phyloP scores from a whole-genome alignment of 176 grass and related monocot genomes.

The Oryza meyeriana region DNA sequence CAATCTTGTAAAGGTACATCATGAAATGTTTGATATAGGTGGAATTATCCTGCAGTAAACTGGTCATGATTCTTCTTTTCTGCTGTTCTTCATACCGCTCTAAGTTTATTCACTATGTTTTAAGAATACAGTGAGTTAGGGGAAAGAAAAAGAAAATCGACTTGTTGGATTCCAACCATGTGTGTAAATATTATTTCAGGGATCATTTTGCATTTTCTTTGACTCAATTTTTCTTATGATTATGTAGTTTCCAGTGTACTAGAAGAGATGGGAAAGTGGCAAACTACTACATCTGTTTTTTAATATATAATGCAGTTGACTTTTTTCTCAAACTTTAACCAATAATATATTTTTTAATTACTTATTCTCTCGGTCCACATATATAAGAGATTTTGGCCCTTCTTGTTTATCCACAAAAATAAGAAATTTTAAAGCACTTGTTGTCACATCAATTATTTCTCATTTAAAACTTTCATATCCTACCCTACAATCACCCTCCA shows the following conservation, averaged over 20 bases:
- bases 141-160: neutral
- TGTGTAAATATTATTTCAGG: neutral
- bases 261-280: neutral
- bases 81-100: neutral
- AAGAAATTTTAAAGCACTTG: too few species aligned
- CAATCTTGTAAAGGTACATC: constrained; percentile 9
- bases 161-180: neutral
- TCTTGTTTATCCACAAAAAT: too few species aligned
- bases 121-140: neutral
- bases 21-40: neutral
- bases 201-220: neutral
- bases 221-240: neutral
- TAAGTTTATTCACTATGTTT: neutral
- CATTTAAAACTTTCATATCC: too few species aligned
- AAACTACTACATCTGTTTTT: neutral
- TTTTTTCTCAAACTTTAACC: too few species aligned
- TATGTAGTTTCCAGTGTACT: neutral
- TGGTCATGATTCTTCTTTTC: neutral
- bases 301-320: too few species aligned
- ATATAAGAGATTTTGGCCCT: too few species aligned
- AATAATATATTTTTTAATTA: too few species aligned
- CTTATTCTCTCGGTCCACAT: too few species aligned
- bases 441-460: too few species aligned
- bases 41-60: neutral
- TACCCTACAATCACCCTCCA: too few species aligned